Conservation (phyloP, 1,284 basidiomycete species). For the Chalciporus sp. region DNA sequence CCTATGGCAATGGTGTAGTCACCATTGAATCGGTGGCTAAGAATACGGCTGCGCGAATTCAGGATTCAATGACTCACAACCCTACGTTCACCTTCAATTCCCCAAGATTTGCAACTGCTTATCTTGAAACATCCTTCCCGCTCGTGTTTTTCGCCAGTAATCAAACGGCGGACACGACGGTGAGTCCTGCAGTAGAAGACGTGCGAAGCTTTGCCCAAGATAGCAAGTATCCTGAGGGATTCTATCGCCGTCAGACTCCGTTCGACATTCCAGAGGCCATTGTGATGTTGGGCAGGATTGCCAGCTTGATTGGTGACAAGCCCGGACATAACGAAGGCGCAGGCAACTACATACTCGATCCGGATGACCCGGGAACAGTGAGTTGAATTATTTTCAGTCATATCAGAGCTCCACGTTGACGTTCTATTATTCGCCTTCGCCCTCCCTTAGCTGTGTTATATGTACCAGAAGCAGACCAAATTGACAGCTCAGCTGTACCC, state of each 20-base stretch:
- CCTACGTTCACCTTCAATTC: constrained; percentile 27
- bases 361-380: too few relatives aligned
- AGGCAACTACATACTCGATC: constrained; percentile 18
- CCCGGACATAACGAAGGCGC: constrained; percentile 27
- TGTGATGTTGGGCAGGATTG: constrained; percentile 1
- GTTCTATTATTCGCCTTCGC: too few relatives aligned
- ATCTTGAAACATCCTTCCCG: constrained; percentile 28
- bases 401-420: too few relatives aligned
- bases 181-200: constrained; percentile 8
- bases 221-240: constrained; percentile 24
- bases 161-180: constrained; percentile 24
- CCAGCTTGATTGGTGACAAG: constrained; percentile 1
- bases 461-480: constrained; percentile 22
- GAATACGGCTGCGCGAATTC: constrained; percentile 19
- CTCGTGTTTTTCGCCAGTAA: constrained; percentile 32
- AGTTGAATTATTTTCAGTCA: too few relatives aligned
- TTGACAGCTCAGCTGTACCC: constrained; percentile 29
- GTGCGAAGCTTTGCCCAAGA: constrained; percentile 25
- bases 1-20: constrained; percentile 19
- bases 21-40: constrained; percentile 24
- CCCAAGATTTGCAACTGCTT: constrained; percentile 21
- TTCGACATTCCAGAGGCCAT: constrained; percentile 8
- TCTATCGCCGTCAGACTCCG: constrained; percentile 24
- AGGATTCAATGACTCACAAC: constrained; percentile 31
- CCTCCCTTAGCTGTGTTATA: not conserved